Conservation (phyloP, 169 alveolate genomes). For the Cryptosporidium baileyi region DNA sequence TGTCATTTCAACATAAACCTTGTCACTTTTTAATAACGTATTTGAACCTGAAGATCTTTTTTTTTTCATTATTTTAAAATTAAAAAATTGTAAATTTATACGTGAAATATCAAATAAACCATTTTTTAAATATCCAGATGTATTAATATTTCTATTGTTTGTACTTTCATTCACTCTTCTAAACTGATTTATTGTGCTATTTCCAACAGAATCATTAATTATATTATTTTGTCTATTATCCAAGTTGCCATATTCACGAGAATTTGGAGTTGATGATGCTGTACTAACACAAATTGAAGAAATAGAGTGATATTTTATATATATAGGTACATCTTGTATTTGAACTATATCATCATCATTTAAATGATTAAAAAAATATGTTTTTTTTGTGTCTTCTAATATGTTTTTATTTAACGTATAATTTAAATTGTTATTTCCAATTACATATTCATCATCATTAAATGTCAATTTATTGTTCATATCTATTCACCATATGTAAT, state of each 20-base stretch:
- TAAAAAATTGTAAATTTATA: conserved; percentile 7
- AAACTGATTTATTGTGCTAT: background rate
- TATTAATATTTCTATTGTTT: background rate
- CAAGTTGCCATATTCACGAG: conserved; percentile 27
- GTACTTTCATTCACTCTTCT: background rate
- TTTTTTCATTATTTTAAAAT: conserved; percentile 28
- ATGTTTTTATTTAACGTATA: too few relatives aligned
- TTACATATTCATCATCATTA: background rate
- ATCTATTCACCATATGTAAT: background rate
- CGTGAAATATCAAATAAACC: conserved; percentile 19
- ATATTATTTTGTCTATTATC: background rate
- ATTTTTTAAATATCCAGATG: background rate
- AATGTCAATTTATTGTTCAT: background rate
- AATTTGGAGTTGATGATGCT: conserved; percentile 64
- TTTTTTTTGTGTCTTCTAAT: too few relatives aligned
- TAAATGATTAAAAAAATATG: too few relatives aligned
- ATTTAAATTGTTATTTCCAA: background rate
- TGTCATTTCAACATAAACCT: conserved; percentile 35
- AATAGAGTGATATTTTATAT: background rate
- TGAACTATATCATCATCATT: conserved; percentile 11
- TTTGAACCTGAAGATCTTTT: background rate
- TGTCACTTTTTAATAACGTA: background rate
- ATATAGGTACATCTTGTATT: conserved; percentile 40
- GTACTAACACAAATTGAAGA: conserved; percentile 33
- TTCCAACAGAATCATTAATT: background rate